A percentile compares a stretch with the other conserved stretches of the same genome.
These are phyloP conservation scores for Saccharomycopsis sp. DNA, from an alignment of 805 yeast species.

Conservation along the genomic window DNA sequence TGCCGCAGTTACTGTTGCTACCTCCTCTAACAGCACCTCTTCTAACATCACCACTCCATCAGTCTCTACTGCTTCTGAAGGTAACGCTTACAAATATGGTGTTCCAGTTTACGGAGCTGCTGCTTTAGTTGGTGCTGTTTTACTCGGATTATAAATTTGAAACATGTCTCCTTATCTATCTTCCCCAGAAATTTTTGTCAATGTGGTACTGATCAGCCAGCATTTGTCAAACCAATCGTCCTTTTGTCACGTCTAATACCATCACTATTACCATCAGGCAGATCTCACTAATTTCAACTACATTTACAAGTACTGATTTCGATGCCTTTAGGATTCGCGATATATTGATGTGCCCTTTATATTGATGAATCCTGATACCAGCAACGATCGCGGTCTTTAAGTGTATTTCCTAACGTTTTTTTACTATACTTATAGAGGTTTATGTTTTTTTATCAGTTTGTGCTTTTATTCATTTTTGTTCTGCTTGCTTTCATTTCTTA, in stretches of 20 bases:
- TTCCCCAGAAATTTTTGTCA: neutral
- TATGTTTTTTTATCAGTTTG: neutral
- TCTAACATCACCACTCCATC: conserved; percentile 23
- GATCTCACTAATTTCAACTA: neutral
- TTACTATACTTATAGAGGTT: neutral
- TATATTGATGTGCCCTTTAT: neutral
- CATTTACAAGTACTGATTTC: neutral
- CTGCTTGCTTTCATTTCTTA: neutral
- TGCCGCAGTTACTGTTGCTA: conserved; percentile 1
- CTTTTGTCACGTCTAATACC: neutral
- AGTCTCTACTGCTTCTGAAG: conserved; percentile 25
- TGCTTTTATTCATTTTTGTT: neutral
- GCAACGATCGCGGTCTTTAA: neutral
- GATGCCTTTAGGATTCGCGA: neutral
- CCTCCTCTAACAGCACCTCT: conserved; percentile 14
- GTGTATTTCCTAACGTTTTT: neutral
- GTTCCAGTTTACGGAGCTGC: conserved; percentile 27
- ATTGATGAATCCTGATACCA: neutral
- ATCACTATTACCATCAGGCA: neutral
- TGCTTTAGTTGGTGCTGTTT: conserved; percentile 28
- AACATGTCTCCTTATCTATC: neutral
- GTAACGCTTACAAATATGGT: conserved; percentile 25
- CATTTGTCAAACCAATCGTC: neutral
- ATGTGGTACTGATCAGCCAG: neutral
- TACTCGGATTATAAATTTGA: conserved; percentile 27